Percentiles rank a stretch among this genome's conserved stretches.
phyloP scores from a whole-genome alignment of 1,139 yeast species.

The Wickerhamiella pararugosa region DNA sequence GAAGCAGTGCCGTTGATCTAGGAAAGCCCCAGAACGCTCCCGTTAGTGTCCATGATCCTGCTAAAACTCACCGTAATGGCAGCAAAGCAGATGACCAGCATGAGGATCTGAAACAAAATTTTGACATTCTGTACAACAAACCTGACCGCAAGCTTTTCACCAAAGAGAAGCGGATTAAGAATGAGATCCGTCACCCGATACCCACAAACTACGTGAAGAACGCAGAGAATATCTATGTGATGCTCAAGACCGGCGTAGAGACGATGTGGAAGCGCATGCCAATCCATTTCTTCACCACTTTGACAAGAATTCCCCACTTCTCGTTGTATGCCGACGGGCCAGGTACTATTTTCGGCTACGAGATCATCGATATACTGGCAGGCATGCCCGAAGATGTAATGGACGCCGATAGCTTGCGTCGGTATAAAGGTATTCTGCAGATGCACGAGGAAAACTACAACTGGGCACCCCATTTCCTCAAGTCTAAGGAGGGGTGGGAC shows the following conservation, averaged over 20 bases:
- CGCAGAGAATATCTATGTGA: slow-evolving; percentile 18
- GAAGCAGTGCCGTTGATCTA: too few species aligned
- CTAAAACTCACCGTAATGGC: too few species aligned
- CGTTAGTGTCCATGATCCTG: too few species aligned
- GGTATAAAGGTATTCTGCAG: slow-evolving; percentile 20
- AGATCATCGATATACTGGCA: slow-evolving; percentile 21
- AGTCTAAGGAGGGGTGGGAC: slow-evolving; percentile 15
- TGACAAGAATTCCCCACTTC: slow-evolving; percentile 23
- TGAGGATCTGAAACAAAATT: too few species aligned
- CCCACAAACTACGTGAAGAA: background rate
- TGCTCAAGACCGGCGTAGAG: slow-evolving; percentile 27
- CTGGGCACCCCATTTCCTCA: slow-evolving; percentile 14
- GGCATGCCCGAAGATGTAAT: slow-evolving; percentile 18
- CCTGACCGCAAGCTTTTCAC: too few species aligned
- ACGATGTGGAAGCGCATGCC: slow-evolving; percentile 27
- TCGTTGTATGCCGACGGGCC: slow-evolving; percentile 25
- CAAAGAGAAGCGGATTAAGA: too few species aligned
- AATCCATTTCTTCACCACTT: slow-evolving; percentile 24
- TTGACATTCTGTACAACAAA: too few species aligned
- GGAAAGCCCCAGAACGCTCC: too few species aligned
- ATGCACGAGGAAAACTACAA: slow-evolving; percentile 16
- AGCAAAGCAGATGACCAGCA: too few species aligned
- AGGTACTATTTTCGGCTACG: slow-evolving; percentile 22
- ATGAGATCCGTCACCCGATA: background rate
- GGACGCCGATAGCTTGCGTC: slow-evolving; percentile 14